These are phyloP conservation scores for Falciphora oryzae DNA, from an alignment of 2,329 filamentous ascomycete genomes.

Conservation along the genomic window DNA sequence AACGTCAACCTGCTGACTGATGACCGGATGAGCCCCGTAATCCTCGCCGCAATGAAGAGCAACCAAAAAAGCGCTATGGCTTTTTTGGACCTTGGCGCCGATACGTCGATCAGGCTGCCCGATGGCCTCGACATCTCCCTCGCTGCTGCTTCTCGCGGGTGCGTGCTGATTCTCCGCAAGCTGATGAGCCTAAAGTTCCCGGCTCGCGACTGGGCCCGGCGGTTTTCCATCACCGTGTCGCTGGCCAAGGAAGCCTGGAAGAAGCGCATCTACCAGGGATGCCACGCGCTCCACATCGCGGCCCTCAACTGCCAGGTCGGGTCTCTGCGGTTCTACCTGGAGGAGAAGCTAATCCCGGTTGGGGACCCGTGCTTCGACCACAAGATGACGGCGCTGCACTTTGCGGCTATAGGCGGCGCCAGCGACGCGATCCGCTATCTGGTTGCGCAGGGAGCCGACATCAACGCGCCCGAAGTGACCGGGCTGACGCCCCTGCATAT, in stretches of 20 bases:
- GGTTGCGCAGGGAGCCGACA: constrained; percentile 13
- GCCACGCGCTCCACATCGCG: constrained; percentile 1
- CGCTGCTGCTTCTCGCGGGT: not conserved
- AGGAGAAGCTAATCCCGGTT: not conserved
- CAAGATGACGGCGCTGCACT: constrained; percentile 2
- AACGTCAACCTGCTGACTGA: not conserved
- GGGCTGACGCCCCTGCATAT: constrained; percentile 5
- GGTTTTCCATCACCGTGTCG: not conserved
- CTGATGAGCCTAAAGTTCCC: not conserved
- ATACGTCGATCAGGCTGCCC: not conserved
- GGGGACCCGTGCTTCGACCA: not conserved
- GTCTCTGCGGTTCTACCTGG: constrained; percentile 3
- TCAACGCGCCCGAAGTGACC: not conserved
- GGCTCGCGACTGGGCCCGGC: not conserved
- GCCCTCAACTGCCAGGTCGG: constrained; percentile 1
- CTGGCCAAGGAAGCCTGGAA: not conserved
- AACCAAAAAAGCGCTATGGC: not conserved
- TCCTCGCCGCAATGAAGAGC: constrained; percentile 2
- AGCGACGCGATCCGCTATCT: not conserved
- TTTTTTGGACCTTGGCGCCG: not conserved
- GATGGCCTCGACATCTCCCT: constrained; percentile 1
- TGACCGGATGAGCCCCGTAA: not conserved
- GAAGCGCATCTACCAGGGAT: not conserved
- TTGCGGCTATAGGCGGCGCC: not conserved
- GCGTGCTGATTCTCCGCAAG: not conserved